These are phyloP conservation scores for Solanum boliviense DNA, from an alignment of 257 asterid species.

Conservation along the genomic window DNA sequence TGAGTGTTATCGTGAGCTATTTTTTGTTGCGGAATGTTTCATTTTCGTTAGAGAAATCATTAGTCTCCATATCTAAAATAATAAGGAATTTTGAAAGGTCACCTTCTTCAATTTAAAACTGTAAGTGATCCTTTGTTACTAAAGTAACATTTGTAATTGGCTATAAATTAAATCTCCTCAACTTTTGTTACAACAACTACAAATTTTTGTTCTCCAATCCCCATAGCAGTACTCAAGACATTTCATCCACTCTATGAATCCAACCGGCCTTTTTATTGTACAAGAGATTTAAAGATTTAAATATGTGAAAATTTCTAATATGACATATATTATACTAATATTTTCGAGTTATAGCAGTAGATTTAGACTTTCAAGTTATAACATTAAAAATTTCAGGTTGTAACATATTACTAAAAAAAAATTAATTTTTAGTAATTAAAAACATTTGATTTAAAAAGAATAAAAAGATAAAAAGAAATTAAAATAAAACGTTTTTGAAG, in stretches of 20 bases:
- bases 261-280: background rate
- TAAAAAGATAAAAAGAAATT: too few relatives aligned
- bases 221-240: background rate
- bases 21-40: background rate
- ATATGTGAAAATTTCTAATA: too few relatives aligned
- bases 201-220: background rate
- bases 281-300: background rate
- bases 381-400: too few relatives aligned
- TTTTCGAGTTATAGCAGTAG: too few relatives aligned
- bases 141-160: background rate
- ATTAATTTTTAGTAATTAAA: too few relatives aligned
- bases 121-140: background rate
- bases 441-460: too few relatives aligned
- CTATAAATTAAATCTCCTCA: background rate
- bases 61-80: background rate
- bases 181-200: background rate
- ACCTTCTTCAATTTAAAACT: background rate
- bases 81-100: too few relatives aligned
- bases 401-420: too few relatives aligned
- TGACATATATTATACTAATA: too few relatives aligned
- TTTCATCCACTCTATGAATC: too few relatives aligned
- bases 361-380: too few relatives aligned
- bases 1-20: background rate
- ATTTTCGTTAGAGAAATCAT: background rate
- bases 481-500: too few relatives aligned